Base-by-base conservation (phyloP, 768 basidiomycete genomes). In the Rhodosporidiobolus odoratus region DNA sequence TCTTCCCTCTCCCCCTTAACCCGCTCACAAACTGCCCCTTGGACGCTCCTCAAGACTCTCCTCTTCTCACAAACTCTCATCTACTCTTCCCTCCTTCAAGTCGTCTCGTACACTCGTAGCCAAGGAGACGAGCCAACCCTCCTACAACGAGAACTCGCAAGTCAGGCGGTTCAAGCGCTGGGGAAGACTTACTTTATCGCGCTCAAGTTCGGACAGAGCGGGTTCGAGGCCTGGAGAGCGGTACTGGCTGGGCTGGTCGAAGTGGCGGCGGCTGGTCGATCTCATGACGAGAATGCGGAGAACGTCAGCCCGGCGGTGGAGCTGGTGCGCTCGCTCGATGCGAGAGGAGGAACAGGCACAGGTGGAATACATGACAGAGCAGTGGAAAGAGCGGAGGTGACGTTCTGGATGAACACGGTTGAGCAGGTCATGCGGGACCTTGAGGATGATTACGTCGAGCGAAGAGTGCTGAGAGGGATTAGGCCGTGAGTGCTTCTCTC, bases 241-340 rank as follows among this genome's bases (percentile, higher is more conserved):
- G 85, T 84, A 2, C 89, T 90, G 74, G 91, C 89, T 77, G 84
- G 88, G 38, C 86, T 90, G 2, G 80, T 93, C 32, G 91, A 94
- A 72, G 82, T 93, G 47, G 81, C 91, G 15, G 34, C 80, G 83
- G n/a, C 54, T n/a, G 12, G 54, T 19, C 54, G 54, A 30, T 5
- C 34, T 30, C 27, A 30, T 25, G 48, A 23, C 7, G 64, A 23
- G 10, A 50, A 45, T 30, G 48, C 34, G 21, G 4, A 48, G 54
- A 41, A 2, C 2, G 43, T 37, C 5, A 84, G 73, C 52, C 41
- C 58, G 0, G 74, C 59, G 15, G 69, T 65, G 37, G 48, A 19
- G 38, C 62, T 68, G 2, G 77, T 64, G 10, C 30, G 48, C 45
- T 41, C 52, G 23, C 43, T 65, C 21, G 34, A 61, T n/a, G 15